Conservation (phyloP, 2,329 filamentous ascomycete species). For the Aspergillus candidus region DNA sequence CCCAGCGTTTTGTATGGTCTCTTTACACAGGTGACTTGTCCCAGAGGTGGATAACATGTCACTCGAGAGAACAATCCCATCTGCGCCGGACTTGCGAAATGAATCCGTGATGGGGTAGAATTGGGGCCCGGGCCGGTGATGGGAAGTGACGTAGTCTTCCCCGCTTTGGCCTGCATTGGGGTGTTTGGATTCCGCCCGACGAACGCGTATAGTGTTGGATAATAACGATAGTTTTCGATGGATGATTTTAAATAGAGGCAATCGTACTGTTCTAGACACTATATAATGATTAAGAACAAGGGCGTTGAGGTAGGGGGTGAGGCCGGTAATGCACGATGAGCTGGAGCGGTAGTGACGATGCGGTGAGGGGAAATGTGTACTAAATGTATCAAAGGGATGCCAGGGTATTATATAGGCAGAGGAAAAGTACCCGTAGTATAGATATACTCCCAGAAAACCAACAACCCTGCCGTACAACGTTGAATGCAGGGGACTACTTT, state of each 20-base stretch:
- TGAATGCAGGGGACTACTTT: too few species aligned
- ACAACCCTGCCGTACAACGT: too few species aligned
- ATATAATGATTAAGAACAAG: neutral
- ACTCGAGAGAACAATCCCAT: constrained; percentile 51
- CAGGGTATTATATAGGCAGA: too few species aligned
- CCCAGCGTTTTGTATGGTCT: constrained; percentile 26
- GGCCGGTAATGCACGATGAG: constrained; percentile 7
- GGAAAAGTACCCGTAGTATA: too few species aligned
- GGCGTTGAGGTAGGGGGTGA: constrained; percentile 1
- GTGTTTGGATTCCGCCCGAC: too few species aligned
- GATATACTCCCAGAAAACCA: too few species aligned
- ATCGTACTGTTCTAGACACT: neutral
- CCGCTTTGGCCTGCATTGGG: constrained; percentile 10
- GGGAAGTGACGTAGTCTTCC: constrained; percentile 14
- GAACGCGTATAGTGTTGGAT: too few species aligned
- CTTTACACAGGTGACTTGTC: constrained; percentile 61
- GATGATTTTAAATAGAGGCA: too few species aligned
- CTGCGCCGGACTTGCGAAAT: constrained; percentile 26
- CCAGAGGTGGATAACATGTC: constrained; percentile 64
- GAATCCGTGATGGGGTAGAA: constrained; percentile 11
- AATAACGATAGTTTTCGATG: too few species aligned
- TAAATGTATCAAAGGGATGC: too few species aligned
- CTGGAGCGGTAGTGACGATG: constrained; percentile 6
- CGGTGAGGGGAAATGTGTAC: constrained; percentile 9
- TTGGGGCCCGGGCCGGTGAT: constrained; percentile 11